Evolutionary conservation across 192 early-diverging fungal species (phyloP), one percentile per base, ranked within the genome.

Genomic region (Podila horticola): DNA sequence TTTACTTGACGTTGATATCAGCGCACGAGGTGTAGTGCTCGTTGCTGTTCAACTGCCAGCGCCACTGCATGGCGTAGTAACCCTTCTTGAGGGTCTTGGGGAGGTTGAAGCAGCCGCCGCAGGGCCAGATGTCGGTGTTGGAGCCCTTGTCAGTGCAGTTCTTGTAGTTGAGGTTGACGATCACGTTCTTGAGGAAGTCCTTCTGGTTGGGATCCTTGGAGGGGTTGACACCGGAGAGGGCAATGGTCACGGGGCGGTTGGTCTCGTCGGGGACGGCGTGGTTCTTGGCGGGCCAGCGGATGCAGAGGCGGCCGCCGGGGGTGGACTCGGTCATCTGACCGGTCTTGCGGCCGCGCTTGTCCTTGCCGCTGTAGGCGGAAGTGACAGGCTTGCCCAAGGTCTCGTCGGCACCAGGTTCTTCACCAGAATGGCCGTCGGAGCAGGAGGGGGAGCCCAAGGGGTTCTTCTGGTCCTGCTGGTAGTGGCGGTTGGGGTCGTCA

Each of bases 241-340:
- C 71, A 62, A 81, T 81, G 62, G 67, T 69, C 30, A 81, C 77
- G 12, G 67, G 66, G 30, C 50, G 60, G 50, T 81, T 66, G 31
- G n/a, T 67, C 77, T 81, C 77, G 9, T 59, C 41, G 4, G 34
- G 34, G 33, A 81, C 71, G 58, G 77, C 77, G 45, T 81, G 77
- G 71, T 81, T 81, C 77, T 81, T 81, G 62, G 77, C 77, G 55
- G 77, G 77, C 77, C 77, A 81, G 48, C 77, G 77, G 55, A 81
- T 58, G 59, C 77, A 81, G n/a, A 81, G 70, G 66, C 68, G 51
- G 11, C 50, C 70, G 38, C 76, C 76, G n/a, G 65, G 64, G 22
- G 67, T 57, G 29, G 28, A 41, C 9, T 33, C 36, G 28, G 76
- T 79, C 59, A 68, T 67, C n/a, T 1, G 12, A 30, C 76, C 76